Evolutionary conservation across 805 yeast species (phyloP).

Genomic region (Nakazawaea anatomiae): DNA sequence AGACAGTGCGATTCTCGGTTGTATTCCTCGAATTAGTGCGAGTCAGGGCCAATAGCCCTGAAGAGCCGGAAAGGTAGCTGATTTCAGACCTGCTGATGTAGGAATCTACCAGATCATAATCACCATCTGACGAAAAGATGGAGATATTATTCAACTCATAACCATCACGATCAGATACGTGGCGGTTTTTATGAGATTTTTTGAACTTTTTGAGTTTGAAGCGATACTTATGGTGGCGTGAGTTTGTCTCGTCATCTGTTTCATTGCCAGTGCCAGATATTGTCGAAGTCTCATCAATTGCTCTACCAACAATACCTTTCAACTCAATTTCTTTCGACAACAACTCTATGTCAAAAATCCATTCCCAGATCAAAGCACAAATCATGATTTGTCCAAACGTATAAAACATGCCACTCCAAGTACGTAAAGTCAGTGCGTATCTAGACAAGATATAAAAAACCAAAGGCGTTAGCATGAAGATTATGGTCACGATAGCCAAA

Average conservation of each 20-base stretch:
- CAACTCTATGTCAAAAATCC: constrained; percentile 50
- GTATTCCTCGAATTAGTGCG: too few relatives aligned
- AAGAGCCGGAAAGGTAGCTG: neutral
- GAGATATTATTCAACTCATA: constrained; percentile 1
- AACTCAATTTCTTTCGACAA: constrained; percentile 45
- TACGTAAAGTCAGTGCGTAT: constrained; percentile 32
- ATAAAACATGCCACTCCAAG: constrained; percentile 42
- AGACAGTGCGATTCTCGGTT: too few relatives aligned
- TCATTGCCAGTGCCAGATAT: neutral
- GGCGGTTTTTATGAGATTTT: neutral
- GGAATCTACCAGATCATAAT: neutral
- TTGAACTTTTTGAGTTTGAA: neutral
- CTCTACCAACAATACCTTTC: constrained; percentile 57
- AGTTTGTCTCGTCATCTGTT: neutral
- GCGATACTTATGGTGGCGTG: neutral
- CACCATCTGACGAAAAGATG: neutral
- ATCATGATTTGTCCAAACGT: constrained; percentile 44
- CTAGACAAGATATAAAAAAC: constrained; percentile 22
- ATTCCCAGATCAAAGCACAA: constrained; percentile 57
- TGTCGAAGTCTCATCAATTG: constrained; percentile 26
- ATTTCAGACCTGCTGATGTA: neutral
- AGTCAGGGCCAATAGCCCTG: too few relatives aligned
- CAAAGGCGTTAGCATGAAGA: constrained; percentile 30
- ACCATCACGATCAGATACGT: neutral
- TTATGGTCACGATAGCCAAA: constrained; percentile 35